phyloP scores from a whole-genome alignment of 2,329 filamentous ascomycete species.

The Pestalotiopsis sp. region DNA sequence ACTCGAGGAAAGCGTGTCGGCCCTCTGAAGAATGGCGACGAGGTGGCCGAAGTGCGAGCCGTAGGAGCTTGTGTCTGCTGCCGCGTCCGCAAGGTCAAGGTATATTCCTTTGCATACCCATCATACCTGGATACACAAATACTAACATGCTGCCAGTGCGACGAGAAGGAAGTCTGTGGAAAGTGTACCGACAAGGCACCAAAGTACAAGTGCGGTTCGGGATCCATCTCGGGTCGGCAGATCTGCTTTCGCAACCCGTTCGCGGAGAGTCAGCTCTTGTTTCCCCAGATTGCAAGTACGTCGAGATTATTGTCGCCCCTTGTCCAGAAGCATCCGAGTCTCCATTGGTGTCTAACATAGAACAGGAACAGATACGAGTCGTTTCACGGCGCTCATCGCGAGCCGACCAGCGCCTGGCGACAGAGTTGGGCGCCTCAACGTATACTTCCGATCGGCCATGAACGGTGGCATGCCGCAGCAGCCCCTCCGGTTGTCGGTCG shows the following conservation, averaged over 20 bases:
- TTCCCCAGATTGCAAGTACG: slow-evolving; percentile 27
- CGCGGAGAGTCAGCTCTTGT: slow-evolving; percentile 21
- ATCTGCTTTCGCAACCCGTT: slow-evolving; percentile 27
- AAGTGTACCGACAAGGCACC: slow-evolving; percentile 15
- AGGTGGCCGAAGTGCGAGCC: slow-evolving; percentile 53
- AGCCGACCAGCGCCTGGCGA: not conserved
- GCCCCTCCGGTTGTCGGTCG: not conserved
- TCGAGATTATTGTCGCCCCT: slow-evolving; percentile 6
- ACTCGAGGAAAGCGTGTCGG: slow-evolving; percentile 26
- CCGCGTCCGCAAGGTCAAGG: slow-evolving; percentile 49
- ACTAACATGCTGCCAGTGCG: slow-evolving; percentile 32
- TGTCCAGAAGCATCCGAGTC: not conserved
- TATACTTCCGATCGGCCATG: not conserved
- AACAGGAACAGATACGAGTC: not conserved
- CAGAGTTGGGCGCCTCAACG: not conserved
- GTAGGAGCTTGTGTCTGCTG: slow-evolving; percentile 51
- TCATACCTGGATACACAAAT: slow-evolving; percentile 23
- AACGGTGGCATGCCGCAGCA: not conserved
- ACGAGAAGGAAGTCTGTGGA: slow-evolving; percentile 39
- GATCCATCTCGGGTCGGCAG: slow-evolving; percentile 25
- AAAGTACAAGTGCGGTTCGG: slow-evolving; percentile 23
- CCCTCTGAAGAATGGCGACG: slow-evolving; percentile 35
- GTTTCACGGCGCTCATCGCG: not conserved
- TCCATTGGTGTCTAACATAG: not conserved
- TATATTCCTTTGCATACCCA: slow-evolving; percentile 33